phyloP scores from a whole-genome alignment of 2,329 filamentous ascomycete species.

The Botrytis fabae region DNA sequence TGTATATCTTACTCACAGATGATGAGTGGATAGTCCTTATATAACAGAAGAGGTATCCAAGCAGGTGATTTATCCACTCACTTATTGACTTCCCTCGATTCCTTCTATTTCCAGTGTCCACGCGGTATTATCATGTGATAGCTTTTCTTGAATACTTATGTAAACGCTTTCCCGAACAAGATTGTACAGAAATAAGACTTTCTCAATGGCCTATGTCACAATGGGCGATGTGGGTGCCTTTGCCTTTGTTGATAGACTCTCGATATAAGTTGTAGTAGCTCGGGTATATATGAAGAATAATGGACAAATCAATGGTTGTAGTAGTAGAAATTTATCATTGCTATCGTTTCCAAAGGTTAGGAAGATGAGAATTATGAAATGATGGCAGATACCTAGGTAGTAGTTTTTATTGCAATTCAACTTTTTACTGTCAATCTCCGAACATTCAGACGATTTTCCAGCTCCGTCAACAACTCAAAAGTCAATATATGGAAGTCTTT shows the following conservation, averaged over 20 bases:
- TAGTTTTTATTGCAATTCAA: neutral
- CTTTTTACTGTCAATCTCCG: neutral
- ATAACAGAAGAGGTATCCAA: neutral
- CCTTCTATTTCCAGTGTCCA: neutral
- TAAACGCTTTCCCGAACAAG: neutral
- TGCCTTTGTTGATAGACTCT: neutral
- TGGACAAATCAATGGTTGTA: neutral
- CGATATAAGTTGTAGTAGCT: neutral
- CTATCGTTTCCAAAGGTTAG: neutral
- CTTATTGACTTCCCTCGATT: neutral
- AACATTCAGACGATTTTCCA: neutral
- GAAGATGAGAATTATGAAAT: neutral
- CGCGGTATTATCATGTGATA: neutral
- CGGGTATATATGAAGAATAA: neutral
- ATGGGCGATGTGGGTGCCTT: neutral
- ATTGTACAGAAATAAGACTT: neutral
- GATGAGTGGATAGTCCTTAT: neutral
- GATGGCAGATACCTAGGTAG: neutral
- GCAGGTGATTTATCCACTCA: neutral
- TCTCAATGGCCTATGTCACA: accelerated
- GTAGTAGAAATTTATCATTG: neutral
- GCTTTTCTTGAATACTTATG: neutral
- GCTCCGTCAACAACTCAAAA: neutral
- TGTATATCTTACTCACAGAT: neutral
- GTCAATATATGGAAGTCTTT: neutral